These are phyloP conservation scores for Urostyla sp. DNA, from an alignment of 73 alveolate genomes.

Conservation along the genomic window DNA sequence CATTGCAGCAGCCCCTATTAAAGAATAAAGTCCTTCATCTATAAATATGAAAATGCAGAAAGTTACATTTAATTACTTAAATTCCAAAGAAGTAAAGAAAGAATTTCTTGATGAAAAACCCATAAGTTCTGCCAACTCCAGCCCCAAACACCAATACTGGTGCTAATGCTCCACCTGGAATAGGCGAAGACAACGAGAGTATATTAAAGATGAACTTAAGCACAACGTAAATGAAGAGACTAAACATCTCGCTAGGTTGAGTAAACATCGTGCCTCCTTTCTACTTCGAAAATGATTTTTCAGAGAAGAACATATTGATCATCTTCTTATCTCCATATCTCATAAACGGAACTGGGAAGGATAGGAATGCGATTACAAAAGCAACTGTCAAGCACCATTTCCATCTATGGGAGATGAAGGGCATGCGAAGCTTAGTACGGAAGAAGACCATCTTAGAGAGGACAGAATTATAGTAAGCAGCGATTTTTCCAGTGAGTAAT, in stretches of 20 bases:
- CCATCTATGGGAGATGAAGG: constrained; percentile 28
- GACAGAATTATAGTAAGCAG: constrained; percentile 49
- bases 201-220: constrained; percentile 40
- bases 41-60: not conserved
- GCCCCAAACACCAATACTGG: constrained; percentile 90
- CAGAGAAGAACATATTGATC: not conserved
- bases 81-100: constrained; percentile 5
- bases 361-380: not conserved
- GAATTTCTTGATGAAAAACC: constrained; percentile 59
- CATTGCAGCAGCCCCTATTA: constrained; percentile 86
- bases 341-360: constrained; percentile 13
- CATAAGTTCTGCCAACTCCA: constrained; percentile 86
- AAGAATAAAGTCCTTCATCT: constrained; percentile 71
- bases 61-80: constrained; percentile 4
- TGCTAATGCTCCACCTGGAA: constrained; percentile 88
- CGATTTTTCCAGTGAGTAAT: constrained; percentile 63
- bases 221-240: not conserved
- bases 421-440: constrained; percentile 3
- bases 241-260: constrained; percentile 1
- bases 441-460: constrained; percentile 22
- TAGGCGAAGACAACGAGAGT: constrained; percentile 68
- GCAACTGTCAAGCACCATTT: constrained; percentile 26
- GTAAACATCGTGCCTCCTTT: constrained; percentile 20
- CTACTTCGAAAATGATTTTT: not conserved
- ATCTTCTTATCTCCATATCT: not conserved